phyloP scores from a whole-genome alignment of 1,139 yeast species.

The Kurtzmaniella quercitrusa region DNA sequence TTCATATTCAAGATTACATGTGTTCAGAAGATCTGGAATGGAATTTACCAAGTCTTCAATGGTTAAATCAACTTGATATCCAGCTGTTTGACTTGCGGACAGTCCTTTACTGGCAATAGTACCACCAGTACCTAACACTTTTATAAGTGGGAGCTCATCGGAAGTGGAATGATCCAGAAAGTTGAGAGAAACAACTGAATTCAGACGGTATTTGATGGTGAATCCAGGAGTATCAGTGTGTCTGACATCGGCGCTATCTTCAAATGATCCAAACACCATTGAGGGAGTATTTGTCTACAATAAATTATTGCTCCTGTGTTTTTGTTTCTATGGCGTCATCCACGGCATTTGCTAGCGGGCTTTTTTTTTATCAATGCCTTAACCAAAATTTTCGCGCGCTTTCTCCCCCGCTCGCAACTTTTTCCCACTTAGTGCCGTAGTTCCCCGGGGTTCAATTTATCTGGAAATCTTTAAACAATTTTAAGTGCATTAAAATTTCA shows the following conservation, averaged over 20 bases:
- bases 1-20: conserved; percentile 45
- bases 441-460: no score
- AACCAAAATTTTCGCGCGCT: background rate
- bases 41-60: conserved; percentile 55
- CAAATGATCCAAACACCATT: conserved; percentile 9
- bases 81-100: conserved; percentile 57
- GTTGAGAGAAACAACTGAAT: conserved; percentile 15
- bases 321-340: background rate
- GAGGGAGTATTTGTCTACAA: background rate
- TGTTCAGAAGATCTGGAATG: conserved; percentile 57
- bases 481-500: no score
- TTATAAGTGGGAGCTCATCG: conserved; percentile 37
- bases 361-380: background rate
- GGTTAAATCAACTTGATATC: conserved; percentile 63
- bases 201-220: conserved; percentile 20
- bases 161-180: conserved; percentile 12
- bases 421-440: background rate
- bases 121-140: conserved; percentile 70
- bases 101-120: conserved; percentile 67
- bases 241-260: conserved; percentile 14
- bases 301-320: background rate
- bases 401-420: background rate
- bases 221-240: conserved; percentile 11
- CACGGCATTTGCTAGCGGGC: conserved; percentile 1
- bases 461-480: no score